phyloP scores from a whole-genome alignment of 805 yeast genomes.

The Pichia cephalocereana region DNA sequence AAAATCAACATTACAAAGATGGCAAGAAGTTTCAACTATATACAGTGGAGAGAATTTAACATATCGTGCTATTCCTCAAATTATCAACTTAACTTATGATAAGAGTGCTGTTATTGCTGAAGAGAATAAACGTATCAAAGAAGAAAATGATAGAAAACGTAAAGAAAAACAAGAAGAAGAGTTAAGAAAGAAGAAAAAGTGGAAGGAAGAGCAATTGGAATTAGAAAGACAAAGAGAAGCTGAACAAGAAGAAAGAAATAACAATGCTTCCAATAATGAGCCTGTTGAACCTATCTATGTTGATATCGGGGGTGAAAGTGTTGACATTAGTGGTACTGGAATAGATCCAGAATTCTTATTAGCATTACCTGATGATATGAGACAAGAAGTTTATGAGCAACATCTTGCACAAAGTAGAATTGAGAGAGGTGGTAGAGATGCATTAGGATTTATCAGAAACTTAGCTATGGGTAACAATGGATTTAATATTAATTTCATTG shows the following conservation, averaged over 20 bases:
- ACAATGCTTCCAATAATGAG: conserved; percentile 6
- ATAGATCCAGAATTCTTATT: conserved; percentile 86
- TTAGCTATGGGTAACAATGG: conserved; percentile 1
- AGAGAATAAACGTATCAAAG: conserved; percentile 10
- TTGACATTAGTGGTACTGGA: conserved; percentile 82
- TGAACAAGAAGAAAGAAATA: conserved; percentile 24
- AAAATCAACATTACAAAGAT: conserved; percentile 47
- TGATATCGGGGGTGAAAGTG: conserved; percentile 63
- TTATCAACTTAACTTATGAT: conserved; percentile 35
- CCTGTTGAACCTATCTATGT: conserved; percentile 52
- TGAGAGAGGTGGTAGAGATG: conserved; percentile 28
- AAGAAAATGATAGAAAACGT: conserved; percentile 20
- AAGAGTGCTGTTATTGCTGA: conserved; percentile 34
- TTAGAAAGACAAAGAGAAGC: neutral
- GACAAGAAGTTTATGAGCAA: conserved; percentile 85
- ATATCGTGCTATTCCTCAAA: conserved; percentile 31
- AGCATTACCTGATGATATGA: conserved; percentile 86
- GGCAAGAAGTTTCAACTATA: conserved; percentile 51
- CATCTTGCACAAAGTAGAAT: conserved; percentile 70
- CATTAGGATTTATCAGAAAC: conserved; percentile 3
- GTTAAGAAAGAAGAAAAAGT: conserved; percentile 27
- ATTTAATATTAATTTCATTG: conserved; percentile 18
- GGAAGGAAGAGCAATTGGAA: conserved; percentile 23
- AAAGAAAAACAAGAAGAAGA: conserved; percentile 8
- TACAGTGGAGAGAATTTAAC: conserved; percentile 28